phyloP scores from a whole-genome alignment of 345 rosid species.

The Eucalyptus guilfoylei region DNA sequence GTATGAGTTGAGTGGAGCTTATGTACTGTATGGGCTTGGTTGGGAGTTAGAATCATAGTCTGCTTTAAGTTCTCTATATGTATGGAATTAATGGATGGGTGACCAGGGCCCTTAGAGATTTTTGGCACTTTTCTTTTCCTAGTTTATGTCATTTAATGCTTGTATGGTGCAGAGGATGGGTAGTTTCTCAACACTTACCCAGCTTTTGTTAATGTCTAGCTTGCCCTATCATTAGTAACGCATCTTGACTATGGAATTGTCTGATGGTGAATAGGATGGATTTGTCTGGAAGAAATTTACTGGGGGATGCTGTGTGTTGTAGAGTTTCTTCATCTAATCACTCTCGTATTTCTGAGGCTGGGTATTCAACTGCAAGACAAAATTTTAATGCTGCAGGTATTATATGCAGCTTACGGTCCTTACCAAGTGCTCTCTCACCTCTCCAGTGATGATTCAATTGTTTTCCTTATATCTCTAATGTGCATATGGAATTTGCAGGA shows the following conservation, averaged over 20 bases:
- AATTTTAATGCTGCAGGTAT: constrained; percentile 9
- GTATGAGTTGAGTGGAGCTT: background rate
- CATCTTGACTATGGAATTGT: background rate
- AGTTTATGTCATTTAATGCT: background rate
- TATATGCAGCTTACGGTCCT: background rate
- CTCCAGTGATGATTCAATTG: background rate
- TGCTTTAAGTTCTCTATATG: background rate
- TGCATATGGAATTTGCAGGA: background rate
- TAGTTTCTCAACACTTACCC: background rate
- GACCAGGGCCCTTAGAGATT: background rate
- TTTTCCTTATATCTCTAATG: background rate
- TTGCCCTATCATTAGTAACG: background rate
- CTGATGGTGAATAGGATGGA: constrained; percentile 17
- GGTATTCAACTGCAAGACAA: constrained; percentile 20
- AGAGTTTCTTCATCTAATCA: constrained; percentile 11
- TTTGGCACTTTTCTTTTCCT: background rate
- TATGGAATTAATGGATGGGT: background rate
- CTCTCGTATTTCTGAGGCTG: constrained; percentile 20
- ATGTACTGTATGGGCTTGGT: background rate
- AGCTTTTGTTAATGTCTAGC: background rate
- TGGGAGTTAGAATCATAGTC: background rate
- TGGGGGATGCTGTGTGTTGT: constrained; percentile 1
- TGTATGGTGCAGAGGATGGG: background rate
- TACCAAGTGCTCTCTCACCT: background rate
- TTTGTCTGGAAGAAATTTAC: constrained; percentile 4